Conservation (phyloP, 2,329 filamentous ascomycete species). For the Alternaria tenuissima region DNA sequence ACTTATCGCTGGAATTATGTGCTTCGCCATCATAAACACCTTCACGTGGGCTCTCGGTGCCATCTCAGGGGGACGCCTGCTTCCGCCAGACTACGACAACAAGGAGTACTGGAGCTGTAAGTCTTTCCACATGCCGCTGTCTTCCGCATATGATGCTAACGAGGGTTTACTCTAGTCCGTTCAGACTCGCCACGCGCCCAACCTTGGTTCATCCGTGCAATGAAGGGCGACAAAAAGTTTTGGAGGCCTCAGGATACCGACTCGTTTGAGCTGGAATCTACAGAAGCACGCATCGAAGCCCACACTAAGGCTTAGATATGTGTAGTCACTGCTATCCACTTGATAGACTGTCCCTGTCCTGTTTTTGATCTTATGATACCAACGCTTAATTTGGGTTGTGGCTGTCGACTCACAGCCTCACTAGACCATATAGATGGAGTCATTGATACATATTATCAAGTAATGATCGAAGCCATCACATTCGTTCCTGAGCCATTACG, state of each 20-base stretch:
- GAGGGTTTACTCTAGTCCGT: conserved; percentile 16
- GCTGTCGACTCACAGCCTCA: neutral
- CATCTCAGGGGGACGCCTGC: conserved; percentile 25
- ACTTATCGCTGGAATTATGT: conserved; percentile 79
- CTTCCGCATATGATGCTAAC: conserved; percentile 10
- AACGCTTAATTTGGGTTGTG: neutral
- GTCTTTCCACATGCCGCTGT: conserved; percentile 1
- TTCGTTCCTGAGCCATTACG: neutral
- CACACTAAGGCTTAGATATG: conserved; percentile 10
- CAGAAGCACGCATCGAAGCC: conserved; percentile 7
- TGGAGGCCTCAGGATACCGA: conserved; percentile 31
- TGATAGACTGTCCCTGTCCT: neutral
- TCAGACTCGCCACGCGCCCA: conserved; percentile 33
- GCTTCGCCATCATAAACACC: conserved; percentile 78
- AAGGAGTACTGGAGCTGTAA: conserved; percentile 44
- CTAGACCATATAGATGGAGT: neutral
- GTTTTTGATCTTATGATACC: neutral
- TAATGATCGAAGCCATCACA: neutral
- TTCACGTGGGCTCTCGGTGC: conserved; percentile 60
- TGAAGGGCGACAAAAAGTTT: conserved; percentile 35
- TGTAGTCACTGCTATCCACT: too few relatives aligned
- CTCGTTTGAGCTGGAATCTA: conserved; percentile 35
- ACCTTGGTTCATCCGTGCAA: conserved; percentile 38
- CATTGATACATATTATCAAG: neutral
- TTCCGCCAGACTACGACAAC: conserved; percentile 39